These are phyloP conservation scores for Tylopilus vinaceipallidus DNA, from an alignment of 768 basidiomycete genomes.

Conservation along the genomic window DNA sequence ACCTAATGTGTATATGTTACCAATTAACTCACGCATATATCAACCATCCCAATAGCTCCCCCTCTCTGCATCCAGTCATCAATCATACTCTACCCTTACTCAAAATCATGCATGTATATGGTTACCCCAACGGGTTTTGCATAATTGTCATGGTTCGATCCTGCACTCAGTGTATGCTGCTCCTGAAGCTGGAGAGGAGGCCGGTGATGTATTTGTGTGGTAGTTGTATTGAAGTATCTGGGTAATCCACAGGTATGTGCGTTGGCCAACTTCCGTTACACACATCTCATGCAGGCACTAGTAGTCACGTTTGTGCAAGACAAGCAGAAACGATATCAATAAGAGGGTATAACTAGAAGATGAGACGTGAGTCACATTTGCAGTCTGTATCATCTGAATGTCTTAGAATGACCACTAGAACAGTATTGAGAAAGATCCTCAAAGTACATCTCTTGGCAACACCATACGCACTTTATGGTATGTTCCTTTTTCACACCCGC, in stretches of 20 bases:
- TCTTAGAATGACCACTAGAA: background rate
- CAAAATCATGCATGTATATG: slow-evolving; percentile 87
- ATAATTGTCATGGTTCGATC: slow-evolving; percentile 85
- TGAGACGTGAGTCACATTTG: slow-evolving; percentile 61
- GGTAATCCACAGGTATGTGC: slow-evolving; percentile 71
- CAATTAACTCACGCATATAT: background rate
- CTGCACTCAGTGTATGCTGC: slow-evolving; percentile 74
- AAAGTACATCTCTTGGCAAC: slow-evolving; percentile 26
- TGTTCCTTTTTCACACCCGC: background rate
- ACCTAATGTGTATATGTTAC: background rate
- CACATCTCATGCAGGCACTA: background rate
- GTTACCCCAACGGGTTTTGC: slow-evolving; percentile 62
- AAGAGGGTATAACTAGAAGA: slow-evolving; percentile 65
- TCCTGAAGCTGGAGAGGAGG: slow-evolving; percentile 68
- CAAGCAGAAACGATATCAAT: slow-evolving; percentile 60
- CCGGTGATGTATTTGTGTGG: slow-evolving; percentile 74
- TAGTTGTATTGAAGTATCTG: slow-evolving; percentile 86
- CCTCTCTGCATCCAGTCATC: slow-evolving; percentile 74
- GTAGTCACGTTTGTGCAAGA: slow-evolving; percentile 63
- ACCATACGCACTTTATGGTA: slow-evolving; percentile 20
- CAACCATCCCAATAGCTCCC: slow-evolving; percentile 43
- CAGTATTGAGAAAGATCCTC: slow-evolving; percentile 26
- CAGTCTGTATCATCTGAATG: no score
- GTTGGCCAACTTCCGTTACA: background rate
- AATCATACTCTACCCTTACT: slow-evolving; percentile 82